Evolutionary conservation across 306 rosid species (phyloP), one percentile per base, ranked within the genome.

Genomic region (Citrullus amarus): DNA sequence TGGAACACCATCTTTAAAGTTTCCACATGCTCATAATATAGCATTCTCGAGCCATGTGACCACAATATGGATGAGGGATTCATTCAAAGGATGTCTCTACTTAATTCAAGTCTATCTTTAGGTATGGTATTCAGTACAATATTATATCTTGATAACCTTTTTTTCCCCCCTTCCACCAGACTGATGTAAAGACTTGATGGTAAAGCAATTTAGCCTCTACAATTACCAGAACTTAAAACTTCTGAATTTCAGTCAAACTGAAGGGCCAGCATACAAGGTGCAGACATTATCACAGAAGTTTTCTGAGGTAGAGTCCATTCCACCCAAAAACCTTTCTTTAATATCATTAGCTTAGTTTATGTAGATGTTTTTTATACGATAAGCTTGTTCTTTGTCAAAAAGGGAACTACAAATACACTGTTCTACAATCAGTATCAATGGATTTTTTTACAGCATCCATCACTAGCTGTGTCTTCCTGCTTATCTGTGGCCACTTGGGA

Each of bases 391-490:
- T 13, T 20, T 41, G 55, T 69, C 55, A 5, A 41, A 41, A 41
- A 70, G 13, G 32, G 25, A 53, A 32, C 77, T 83, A 89, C 84
- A 92, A 79, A 25, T 5, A 65, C 74, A 93, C 89, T 41, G 91
- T 84, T 73, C 80, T 81, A 79, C 79, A 89, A 57, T 85, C 92
- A 77, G 83, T 85, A 78, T 89, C 91, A 13, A 91, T 78, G 54
- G 98, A 93, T 84, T 79, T 86, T 4, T 82, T 89, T 58, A 91
- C 91, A 9, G 93, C 98, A 79, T 93, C 91, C 86, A 88, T 69
- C 4, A 93, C 90, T 11, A 87, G 22, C 76, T 89, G 96, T 48
- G 94, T 88, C 79, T 88, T 88, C 79, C 96, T 84, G 61, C 91
- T 87, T 67, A 89, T 87, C 74, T 82, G 83, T 13, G 89, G 91